Conservation (phyloP, 805 yeast genomes). For the Torulaspora gathmanii region DNA sequence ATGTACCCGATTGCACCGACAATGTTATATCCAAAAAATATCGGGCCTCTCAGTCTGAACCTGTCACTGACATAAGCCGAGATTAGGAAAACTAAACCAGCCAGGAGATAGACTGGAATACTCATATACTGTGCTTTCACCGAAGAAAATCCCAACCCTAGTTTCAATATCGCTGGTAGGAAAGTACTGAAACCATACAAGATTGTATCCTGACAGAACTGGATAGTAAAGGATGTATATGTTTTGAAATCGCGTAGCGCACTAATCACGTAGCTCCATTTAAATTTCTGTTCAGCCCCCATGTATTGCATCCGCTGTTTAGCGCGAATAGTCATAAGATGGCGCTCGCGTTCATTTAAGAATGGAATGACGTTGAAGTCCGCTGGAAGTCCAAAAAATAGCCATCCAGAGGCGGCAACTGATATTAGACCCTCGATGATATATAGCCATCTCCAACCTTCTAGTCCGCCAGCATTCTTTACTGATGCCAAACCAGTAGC, state of each 20-base stretch:
- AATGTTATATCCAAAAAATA: slow-evolving; percentile 27
- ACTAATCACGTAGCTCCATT: slow-evolving; percentile 32
- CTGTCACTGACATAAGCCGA: slow-evolving; percentile 33
- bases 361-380: slow-evolving; percentile 32
- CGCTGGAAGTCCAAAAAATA: slow-evolving; percentile 36
- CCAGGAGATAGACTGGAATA: slow-evolving; percentile 38
- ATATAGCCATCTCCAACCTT: slow-evolving; percentile 64
- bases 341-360: slow-evolving; percentile 32
- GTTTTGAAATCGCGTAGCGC: slow-evolving; percentile 40
- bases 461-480: slow-evolving; percentile 43
- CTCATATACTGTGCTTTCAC: slow-evolving; percentile 40
- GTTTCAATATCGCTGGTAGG: slow-evolving; percentile 39
- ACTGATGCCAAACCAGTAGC: slow-evolving; percentile 49
- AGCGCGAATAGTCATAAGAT: slow-evolving; percentile 27
- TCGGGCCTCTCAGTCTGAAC: slow-evolving; percentile 32
- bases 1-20: slow-evolving; percentile 36
- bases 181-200: slow-evolving; percentile 43
- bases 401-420: slow-evolving; percentile 25
- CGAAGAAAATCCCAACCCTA: slow-evolving; percentile 21
- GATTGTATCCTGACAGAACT: slow-evolving; percentile 42
- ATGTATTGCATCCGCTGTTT: slow-evolving; percentile 28
- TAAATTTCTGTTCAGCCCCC: slow-evolving; percentile 27
- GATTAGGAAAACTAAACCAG: slow-evolving; percentile 30
- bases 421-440: slow-evolving; percentile 48
- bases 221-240: slow-evolving; percentile 37